These are phyloP conservation scores for Trypanosoma grayi DNA, from an alignment of 208 protist species.

Conservation along the genomic window DNA sequence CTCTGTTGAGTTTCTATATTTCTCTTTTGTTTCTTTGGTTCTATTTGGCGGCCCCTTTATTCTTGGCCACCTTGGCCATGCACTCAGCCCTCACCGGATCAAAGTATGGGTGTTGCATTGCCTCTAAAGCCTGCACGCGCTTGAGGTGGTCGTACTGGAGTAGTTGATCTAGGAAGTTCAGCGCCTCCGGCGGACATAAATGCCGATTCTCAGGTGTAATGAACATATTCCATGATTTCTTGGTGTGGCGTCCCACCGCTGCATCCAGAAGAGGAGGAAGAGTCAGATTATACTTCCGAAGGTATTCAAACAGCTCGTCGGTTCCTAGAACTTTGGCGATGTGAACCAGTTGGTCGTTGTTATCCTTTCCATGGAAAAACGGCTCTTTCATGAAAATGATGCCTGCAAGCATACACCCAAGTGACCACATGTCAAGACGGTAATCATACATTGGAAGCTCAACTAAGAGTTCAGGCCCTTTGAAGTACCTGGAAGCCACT, in stretches of 20 bases:
- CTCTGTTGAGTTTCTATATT: not conserved
- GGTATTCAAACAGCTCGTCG: conserved; percentile 94
- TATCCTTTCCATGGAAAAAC: conserved; percentile 99
- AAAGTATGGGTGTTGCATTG: conserved; percentile 99
- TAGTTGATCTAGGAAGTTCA: conserved; percentile 98
- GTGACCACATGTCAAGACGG: conserved; percentile 99
- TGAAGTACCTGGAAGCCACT: conserved; percentile 99
- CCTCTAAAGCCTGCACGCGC: conserved; percentile 97
- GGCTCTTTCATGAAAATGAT: conserved; percentile 99
- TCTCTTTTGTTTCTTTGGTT: not conserved
- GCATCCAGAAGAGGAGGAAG: conserved; percentile 91
- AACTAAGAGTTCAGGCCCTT: conserved; percentile 98
- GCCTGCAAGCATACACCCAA: conserved; percentile 99
- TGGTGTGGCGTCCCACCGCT: conserved; percentile 78
- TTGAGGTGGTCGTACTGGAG: conserved; percentile 97
- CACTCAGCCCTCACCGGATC: conserved; percentile 78
- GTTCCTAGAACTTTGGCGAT: conserved; percentile 97
- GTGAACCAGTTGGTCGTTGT: conserved; percentile 98
- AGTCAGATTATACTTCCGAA: conserved; percentile 97
- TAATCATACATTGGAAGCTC: conserved; percentile 99
- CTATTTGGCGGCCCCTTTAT: conserved; percentile 1
- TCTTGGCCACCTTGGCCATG: conserved; percentile 9
- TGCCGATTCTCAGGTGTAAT: conserved; percentile 95
- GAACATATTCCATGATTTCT: conserved; percentile 94
- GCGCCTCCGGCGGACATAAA: conserved; percentile 95